Evolutionary conservation across 306 rosid species (phyloP).

Genomic region (Gillenia trifoliata): DNA sequence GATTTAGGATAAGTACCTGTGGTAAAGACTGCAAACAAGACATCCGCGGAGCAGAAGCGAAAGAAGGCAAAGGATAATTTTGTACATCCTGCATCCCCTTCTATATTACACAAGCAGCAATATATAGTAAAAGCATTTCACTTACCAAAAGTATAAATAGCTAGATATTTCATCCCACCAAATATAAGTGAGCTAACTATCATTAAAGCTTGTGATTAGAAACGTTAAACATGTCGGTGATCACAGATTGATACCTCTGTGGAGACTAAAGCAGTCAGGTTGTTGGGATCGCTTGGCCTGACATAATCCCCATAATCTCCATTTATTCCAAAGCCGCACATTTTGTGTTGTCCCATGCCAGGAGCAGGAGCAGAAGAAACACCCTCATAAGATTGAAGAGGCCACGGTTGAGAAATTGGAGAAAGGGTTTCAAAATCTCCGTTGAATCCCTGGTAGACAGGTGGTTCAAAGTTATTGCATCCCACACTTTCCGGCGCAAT

Average conservation of each 20-base stretch:
- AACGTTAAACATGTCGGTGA: not conserved
- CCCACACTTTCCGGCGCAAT: not conserved
- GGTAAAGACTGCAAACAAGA: slow-evolving; percentile 4
- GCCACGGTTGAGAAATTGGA: slow-evolving; percentile 14
- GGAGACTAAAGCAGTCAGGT: slow-evolving; percentile 9
- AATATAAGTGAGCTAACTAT: not conserved
- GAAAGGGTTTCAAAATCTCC: slow-evolving; percentile 14
- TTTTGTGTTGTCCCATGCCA: slow-evolving; percentile 7
- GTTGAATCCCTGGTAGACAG: not conserved
- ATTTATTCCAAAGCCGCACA: not conserved
- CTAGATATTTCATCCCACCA: not conserved
- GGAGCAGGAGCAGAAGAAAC: slow-evolving; percentile 15
- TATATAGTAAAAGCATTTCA: not conserved
- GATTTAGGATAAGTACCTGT: slow-evolving; percentile 6
- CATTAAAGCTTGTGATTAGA: not conserved
- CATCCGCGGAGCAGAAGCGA: slow-evolving; percentile 12
- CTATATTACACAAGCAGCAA: slow-evolving; percentile 2
- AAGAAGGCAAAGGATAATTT: slow-evolving; percentile 16
- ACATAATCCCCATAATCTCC: slow-evolving; percentile 11
- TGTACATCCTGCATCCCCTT: slow-evolving; percentile 9
- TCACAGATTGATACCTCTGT: slow-evolving; percentile 9
- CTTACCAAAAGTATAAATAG: not conserved
- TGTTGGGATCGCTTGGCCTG: not conserved
- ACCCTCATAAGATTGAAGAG: slow-evolving; percentile 20
- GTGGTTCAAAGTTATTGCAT: not conserved